These are phyloP conservation scores for Achaetomiella virescens DNA, from an alignment of 495 filamentous ascomycete species.

Conservation along the genomic window DNA sequence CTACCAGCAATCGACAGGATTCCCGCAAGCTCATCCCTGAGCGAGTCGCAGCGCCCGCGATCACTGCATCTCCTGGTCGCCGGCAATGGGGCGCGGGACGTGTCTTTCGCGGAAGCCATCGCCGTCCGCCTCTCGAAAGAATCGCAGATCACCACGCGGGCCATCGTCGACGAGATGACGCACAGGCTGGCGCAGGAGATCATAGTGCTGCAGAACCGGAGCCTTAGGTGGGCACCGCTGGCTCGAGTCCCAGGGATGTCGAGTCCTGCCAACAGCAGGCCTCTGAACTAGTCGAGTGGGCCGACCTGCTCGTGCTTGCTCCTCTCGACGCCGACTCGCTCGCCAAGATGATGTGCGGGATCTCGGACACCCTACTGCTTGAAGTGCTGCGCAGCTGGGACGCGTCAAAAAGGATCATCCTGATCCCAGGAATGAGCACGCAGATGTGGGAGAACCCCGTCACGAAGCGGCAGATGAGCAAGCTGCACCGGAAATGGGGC, in stretches of 20 bases:
- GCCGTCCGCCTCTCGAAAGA: conserved; percentile 52
- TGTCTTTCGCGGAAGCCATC: conserved; percentile 47
- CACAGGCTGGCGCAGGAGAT: conserved; percentile 48
- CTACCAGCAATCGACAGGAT: conserved; percentile 7
- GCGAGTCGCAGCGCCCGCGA: conserved; percentile 37
- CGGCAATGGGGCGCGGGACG: conserved; percentile 46
- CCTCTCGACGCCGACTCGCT: conserved; percentile 78
- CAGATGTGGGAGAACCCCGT: conserved; percentile 83
- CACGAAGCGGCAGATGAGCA: conserved; percentile 73
- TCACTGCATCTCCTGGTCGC: conserved; percentile 47
- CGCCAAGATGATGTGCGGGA: conserved; percentile 75
- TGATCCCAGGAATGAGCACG: conserved; percentile 77
- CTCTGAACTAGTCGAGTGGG: conserved; percentile 74
- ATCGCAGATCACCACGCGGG: conserved; percentile 47
- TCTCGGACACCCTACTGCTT: conserved; percentile 66
- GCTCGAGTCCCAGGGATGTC: conserved; percentile 31
- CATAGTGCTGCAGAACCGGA: conserved; percentile 42
- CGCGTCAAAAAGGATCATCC: conserved; percentile 70
- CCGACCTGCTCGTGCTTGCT: conserved; percentile 74
- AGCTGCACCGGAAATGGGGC: conserved; percentile 71
- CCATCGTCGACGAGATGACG: conserved; percentile 49
- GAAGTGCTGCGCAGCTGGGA: conserved; percentile 77
- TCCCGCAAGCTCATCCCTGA: conserved; percentile 32
- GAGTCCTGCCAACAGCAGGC: conserved; percentile 48
- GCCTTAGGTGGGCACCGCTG: conserved; percentile 23